A percentile compares a stretch with the other conserved stretches of the same genome.
These are phyloP conservation scores for Aquilaria sinensis DNA, from an alignment of 345 rosid species.

Conservation along the genomic window DNA sequence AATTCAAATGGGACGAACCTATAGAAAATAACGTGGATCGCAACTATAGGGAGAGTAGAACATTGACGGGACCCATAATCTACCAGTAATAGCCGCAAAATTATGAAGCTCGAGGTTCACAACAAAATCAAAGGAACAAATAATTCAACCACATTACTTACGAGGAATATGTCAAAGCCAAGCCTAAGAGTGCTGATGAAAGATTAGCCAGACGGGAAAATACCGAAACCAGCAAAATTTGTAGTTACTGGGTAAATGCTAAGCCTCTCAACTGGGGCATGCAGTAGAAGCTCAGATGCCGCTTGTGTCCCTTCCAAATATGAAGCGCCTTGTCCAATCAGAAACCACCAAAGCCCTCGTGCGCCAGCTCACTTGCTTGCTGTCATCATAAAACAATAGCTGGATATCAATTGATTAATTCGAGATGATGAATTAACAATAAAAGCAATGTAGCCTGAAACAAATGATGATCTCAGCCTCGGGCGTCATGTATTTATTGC, in stretches of 20 bases:
- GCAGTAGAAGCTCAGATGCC: slow-evolving; percentile 36
- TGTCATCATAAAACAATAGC: slow-evolving; percentile 17
- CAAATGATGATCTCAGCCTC: too few species aligned
- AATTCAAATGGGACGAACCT: too few species aligned
- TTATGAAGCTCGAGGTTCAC: background rate
- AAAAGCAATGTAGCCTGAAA: too few species aligned
- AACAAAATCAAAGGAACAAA: background rate
- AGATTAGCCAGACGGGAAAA: background rate
- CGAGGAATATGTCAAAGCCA: background rate
- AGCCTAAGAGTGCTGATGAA: background rate
- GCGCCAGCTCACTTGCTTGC: slow-evolving; percentile 98
- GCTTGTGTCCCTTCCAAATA: slow-evolving; percentile 92
- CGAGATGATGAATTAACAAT: too few species aligned
- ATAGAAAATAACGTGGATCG: too few species aligned
- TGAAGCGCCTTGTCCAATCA: slow-evolving; percentile 86
- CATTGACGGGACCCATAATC: too few species aligned
- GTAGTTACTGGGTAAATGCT: too few species aligned
- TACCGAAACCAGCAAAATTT: background rate
- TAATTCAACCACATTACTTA: too few species aligned
- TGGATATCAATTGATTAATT: too few species aligned
- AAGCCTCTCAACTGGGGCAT: too few species aligned
- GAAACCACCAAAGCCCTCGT: slow-evolving; percentile 84
- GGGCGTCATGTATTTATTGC: background rate
- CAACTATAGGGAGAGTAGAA: too few species aligned
- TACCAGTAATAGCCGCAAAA: too few species aligned